Evolutionary conservation across 768 basidiomycete species (phyloP).

Genomic region (Nevesoporus exiguus): DNA sequence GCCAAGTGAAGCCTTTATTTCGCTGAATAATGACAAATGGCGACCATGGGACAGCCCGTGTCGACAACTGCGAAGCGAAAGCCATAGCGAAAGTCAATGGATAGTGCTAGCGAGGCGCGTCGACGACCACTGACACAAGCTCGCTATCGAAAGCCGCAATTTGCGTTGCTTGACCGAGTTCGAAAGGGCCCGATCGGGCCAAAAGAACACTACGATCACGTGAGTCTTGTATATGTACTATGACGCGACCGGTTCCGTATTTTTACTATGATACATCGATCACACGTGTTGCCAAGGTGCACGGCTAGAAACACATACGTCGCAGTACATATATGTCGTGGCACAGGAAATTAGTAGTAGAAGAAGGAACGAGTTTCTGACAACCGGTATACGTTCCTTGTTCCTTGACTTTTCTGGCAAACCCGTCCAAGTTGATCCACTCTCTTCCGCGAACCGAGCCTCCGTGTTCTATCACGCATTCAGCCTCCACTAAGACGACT

Average conservation of each 20-base stretch:
- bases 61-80: too few relatives aligned
- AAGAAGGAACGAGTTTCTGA: too few relatives aligned
- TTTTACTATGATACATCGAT: too few relatives aligned
- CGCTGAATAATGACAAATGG: too few relatives aligned
- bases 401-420: neutral
- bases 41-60: neutral
- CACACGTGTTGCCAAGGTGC: too few relatives aligned
- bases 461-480: neutral
- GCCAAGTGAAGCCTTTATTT: slow-evolving; percentile 11
- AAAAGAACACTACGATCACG: neutral
- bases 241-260: neutral
- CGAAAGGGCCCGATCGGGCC: neutral
- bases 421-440: slow-evolving; percentile 36
- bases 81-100: too few relatives aligned
- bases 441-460: neutral
- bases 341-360: too few relatives aligned
- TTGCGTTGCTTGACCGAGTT: too few relatives aligned
- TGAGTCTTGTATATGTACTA: neutral
- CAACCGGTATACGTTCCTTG: too few relatives aligned
- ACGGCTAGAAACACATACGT: too few relatives aligned
- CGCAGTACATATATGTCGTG: too few relatives aligned
- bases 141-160: too few relatives aligned
- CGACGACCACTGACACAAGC: slow-evolving; percentile 9
- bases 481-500: neutral
- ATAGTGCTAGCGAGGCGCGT: slow-evolving; percentile 3